A percentile compares a stretch with the other conserved stretches of the same genome.
Conservation (phyloP, 768 basidiomycete genomes). For the Terana coerulea region DNA sequence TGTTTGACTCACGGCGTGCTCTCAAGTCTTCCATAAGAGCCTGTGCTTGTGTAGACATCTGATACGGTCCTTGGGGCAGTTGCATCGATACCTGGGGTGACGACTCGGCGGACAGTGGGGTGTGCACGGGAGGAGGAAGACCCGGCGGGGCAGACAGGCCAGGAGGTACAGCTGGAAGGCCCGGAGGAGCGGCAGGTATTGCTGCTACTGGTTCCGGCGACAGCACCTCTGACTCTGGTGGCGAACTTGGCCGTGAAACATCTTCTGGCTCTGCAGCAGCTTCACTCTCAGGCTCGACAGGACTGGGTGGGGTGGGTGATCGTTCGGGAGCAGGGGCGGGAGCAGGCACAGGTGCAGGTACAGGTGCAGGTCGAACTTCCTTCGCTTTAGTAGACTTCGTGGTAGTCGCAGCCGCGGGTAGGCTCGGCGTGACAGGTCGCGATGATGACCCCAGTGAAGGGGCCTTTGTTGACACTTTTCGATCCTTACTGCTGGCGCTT, state of each 20-base stretch:
- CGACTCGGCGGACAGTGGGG: constrained; percentile 40
- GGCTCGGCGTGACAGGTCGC: constrained; percentile 54
- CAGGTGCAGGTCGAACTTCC: constrained; percentile 32
- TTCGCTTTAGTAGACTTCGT: constrained; percentile 36
- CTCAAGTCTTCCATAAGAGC: constrained; percentile 83
- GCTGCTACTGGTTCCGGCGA: constrained; percentile 37
- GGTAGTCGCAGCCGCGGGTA: constrained; percentile 43
- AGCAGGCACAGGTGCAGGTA: constrained; percentile 33
- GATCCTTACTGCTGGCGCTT: constrained; percentile 30
- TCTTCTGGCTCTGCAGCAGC: constrained; percentile 51
- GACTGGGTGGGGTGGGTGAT: constrained; percentile 48
- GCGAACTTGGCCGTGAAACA: constrained; percentile 14
- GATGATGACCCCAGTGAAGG: constrained; percentile 49
- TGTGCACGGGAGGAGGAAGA: constrained; percentile 38
- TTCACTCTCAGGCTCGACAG: too few species aligned
- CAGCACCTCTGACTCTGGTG: constrained; percentile 29
- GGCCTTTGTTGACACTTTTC: constrained; percentile 40
- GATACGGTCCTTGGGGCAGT: constrained; percentile 61
- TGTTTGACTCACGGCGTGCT: constrained; percentile 60
- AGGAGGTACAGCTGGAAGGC: constrained; percentile 37
- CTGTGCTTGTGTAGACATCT: constrained; percentile 83
- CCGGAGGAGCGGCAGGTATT: constrained; percentile 42
- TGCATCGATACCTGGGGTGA: constrained; percentile 49
- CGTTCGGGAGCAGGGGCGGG: constrained; percentile 28
- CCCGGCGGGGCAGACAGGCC: constrained; percentile 60